Evolutionary conservation across 805 yeast species (phyloP), one percentile per base, ranked within the genome.

Genomic region (Scheffersomyces lignosus): DNA sequence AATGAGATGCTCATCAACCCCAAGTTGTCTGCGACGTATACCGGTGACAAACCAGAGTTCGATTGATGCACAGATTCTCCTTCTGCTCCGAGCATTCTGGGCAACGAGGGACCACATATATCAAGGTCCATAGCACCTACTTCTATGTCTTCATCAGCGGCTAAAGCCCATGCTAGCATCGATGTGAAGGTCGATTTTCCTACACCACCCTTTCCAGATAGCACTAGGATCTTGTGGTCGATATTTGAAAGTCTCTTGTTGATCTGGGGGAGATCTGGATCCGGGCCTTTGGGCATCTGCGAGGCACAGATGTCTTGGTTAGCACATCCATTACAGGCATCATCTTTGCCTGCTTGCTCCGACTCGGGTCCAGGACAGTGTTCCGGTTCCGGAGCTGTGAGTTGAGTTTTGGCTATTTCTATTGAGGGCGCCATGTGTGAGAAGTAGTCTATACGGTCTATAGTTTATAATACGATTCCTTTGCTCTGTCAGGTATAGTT

Each of bases 361-460:
- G 95, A 83, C 56, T 91, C 96, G 1, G 98, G 96, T 1, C 99
- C 99, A 0, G 99, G 99, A 66, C 99, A 93, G 61, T 93, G 98
- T 56, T 89, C 97, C 1, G 99, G 98, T 53, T 84, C 95, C 0
- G 93, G 89, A 0, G 81, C 87, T 37, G 71, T 48, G 16, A 66
- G 51, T 29, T 52, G 47, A 33, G 47, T 33, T 17, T 49, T 36
- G 5, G 35, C 52, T 31, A 45, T 38, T 16, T 40, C 38, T 15
- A 45, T 44, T 4, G 58, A 37, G 10, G 61, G 60, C 10, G 64
- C 45, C 61, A 60, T 57, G 4, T 31, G 29, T 18, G 20, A 27
- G 31, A 20, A 20, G 24, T 7, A 20, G 24, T n/a, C n/a, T n/a
- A n/a, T 22, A 16, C 16, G 14, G 18, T 13, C n/a, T 9, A 8